phyloP scores from a whole-genome alignment of 2,329 filamentous ascomycete species.

The Dichotomopilus funicola region DNA sequence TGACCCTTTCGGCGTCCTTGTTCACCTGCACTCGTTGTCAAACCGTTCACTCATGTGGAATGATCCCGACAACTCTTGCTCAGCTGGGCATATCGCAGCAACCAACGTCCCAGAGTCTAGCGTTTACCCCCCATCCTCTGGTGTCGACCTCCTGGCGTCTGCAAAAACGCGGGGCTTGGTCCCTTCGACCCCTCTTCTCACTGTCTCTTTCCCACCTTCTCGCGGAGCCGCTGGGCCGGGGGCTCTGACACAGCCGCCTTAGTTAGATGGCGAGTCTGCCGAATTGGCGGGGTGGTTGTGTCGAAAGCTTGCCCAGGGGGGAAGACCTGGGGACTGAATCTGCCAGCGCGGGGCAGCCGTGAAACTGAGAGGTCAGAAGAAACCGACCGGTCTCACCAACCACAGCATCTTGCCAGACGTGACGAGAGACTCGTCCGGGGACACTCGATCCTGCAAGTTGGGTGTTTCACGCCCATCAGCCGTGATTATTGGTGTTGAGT shows the following conservation, averaged over 20 bases:
- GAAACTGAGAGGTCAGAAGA: not conserved
- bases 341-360: not conserved
- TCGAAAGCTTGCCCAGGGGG: not conserved
- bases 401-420: constrained; percentile 5
- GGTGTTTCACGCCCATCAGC: too few species aligned
- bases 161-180: too few species aligned
- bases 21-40: not conserved
- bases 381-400: constrained; percentile 9
- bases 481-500: not conserved
- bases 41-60: constrained; percentile 16
- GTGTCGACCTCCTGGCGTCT: too few species aligned
- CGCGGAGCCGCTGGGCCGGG: not conserved
- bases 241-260: not conserved
- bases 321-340: not conserved
- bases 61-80: not conserved
- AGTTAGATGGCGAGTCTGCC: too few species aligned
- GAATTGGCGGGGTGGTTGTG: too few species aligned
- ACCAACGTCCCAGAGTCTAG: constrained; percentile 1
- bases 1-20: not conserved
- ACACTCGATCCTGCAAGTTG: not conserved
- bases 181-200: too few species aligned
- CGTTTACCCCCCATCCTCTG: not conserved
- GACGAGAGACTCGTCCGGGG: not conserved
- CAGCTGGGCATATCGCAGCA: not conserved
- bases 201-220: too few species aligned